Evolutionary conservation across 495 filamentous ascomycete species (phyloP).

Genomic region (Neurospora intermedia): DNA sequence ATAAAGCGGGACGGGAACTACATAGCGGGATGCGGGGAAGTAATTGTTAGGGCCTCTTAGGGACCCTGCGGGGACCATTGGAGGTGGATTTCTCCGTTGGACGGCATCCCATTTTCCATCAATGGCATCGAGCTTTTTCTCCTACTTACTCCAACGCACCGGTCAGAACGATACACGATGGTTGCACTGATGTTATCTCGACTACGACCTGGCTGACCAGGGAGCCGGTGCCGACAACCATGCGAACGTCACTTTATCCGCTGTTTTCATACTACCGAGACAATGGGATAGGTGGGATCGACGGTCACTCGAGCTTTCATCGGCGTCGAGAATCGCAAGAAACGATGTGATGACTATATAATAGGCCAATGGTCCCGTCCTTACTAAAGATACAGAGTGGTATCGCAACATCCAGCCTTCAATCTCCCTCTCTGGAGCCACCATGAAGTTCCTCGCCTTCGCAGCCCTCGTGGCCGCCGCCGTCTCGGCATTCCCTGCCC

Average conservation of each 20-base stretch:
- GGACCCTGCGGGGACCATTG: background rate
- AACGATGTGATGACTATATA: background rate
- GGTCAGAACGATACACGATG: background rate
- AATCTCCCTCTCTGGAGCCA: background rate
- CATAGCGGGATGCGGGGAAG: background rate
- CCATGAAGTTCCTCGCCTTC: conserved; percentile 10
- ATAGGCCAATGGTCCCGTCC: background rate
- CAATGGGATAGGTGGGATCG: background rate
- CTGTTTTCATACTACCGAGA: background rate
- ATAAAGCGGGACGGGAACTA: background rate
- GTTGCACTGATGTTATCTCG: background rate
- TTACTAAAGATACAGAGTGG: background rate
- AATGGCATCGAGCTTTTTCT: background rate
- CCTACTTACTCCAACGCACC: background rate
- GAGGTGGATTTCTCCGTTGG: conserved; percentile 4
- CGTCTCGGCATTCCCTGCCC: conserved; percentile 2
- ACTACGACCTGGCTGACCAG: background rate
- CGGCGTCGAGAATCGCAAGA: background rate
- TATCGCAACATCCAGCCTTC: background rate
- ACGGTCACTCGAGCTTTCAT: background rate
- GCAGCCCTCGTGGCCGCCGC: conserved; percentile 8
- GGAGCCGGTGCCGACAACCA: background rate
- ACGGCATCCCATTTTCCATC: conserved; percentile 10
- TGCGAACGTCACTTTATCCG: background rate
- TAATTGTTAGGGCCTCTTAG: background rate